Evolutionary conservation across 805 yeast genomes (phyloP).

Genomic region (Candida sithepensis): DNA sequence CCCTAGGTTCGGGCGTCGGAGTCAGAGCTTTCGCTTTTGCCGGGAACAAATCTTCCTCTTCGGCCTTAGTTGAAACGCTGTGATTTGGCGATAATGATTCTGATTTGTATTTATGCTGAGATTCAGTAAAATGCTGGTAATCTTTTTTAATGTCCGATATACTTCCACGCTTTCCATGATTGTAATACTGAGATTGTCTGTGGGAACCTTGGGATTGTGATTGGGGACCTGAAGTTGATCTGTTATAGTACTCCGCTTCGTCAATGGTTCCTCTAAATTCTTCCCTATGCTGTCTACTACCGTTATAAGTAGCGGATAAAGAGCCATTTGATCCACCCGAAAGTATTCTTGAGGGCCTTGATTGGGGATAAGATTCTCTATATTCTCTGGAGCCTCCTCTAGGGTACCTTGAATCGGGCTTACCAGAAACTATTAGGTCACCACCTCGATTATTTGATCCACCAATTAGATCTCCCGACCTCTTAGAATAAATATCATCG

Average conservation of each 20-base stretch:
- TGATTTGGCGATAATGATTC: conserved; percentile 16
- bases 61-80: conserved; percentile 4
- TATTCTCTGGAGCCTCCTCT: conserved; percentile 14
- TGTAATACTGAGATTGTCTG: conserved; percentile 1
- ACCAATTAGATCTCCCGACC: conserved; percentile 19
- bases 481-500: conserved; percentile 10
- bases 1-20: conserved; percentile 1
- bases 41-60: conserved; percentile 16
- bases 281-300: conserved; percentile 13
- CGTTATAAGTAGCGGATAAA: background rate
- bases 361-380: conserved; percentile 12
- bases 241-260: background rate
- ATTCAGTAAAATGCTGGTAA: conserved; percentile 4
- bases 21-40: conserved; percentile 6
- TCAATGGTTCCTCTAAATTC: conserved; percentile 3
- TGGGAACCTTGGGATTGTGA: background rate
- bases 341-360: conserved; percentile 4
- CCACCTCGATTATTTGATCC: conserved; percentile 21
- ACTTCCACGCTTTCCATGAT: conserved; percentile 2
- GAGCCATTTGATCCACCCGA: conserved; percentile 6
- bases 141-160: conserved; percentile 10
- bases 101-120: conserved; percentile 5
- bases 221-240: background rate
- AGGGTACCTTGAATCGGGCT: conserved; percentile 14
- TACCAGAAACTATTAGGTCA: conserved; percentile 15